Conservation (phyloP, 1,284 basidiomycete species). For the Leccinum olivaceoglutinosum region DNA sequence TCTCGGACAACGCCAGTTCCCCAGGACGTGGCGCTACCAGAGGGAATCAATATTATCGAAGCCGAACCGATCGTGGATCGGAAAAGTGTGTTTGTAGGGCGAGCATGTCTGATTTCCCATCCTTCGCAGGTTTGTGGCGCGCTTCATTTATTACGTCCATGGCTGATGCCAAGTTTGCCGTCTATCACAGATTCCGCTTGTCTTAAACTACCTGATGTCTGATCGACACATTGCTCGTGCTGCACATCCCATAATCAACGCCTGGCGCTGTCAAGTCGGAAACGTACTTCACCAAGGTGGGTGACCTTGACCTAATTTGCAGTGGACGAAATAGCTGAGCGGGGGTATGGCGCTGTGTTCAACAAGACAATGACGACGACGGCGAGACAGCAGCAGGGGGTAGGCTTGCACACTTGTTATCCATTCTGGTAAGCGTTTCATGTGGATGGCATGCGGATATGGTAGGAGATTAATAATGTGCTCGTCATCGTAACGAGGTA, state of each 20-base stretch:
- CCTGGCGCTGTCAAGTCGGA: slow-evolving; percentile 75
- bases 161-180: background rate
- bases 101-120: slow-evolving; percentile 74
- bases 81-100: slow-evolving; percentile 79
- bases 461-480: slow-evolving; percentile 73
- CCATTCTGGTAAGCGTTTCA: slow-evolving; percentile 63
- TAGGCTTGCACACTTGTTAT: slow-evolving; percentile 80
- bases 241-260: slow-evolving; percentile 85
- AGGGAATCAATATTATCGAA: slow-evolving; percentile 58
- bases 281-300: slow-evolving; percentile 68
- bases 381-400: slow-evolving; percentile 89
- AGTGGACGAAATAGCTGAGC: background rate
- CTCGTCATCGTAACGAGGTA: slow-evolving; percentile 81
- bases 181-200: slow-evolving; percentile 54
- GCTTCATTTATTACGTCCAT: background rate
- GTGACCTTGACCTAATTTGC: slow-evolving; percentile 6
- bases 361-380: slow-evolving; percentile 86
- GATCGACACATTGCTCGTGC: slow-evolving; percentile 74
- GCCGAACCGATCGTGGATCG: slow-evolving; percentile 79
- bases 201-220: slow-evolving; percentile 58
- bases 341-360: background rate
- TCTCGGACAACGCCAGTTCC: slow-evolving; percentile 1
- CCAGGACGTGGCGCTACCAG: slow-evolving; percentile 39
- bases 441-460: background rate
- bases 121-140: slow-evolving; percentile 57